A percentile compares a stretch with the other conserved stretches of the same genome.
Conservation (phyloP, 345 rosid species). For the Aurinia saxatilis region DNA sequence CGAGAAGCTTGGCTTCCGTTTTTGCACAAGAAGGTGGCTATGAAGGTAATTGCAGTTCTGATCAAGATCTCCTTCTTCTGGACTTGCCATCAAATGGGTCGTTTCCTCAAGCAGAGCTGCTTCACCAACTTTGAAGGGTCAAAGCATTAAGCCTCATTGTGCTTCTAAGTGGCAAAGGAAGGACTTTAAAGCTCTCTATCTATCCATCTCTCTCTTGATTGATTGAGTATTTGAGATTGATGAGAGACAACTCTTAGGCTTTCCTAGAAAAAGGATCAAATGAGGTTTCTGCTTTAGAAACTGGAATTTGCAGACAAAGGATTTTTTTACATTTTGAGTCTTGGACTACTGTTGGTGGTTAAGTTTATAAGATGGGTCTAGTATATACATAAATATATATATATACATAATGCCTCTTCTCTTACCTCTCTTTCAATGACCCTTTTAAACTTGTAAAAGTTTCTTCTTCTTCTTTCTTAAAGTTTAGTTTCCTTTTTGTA, state of each 20-base stretch:
- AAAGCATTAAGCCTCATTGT: slow-evolving; percentile 15
- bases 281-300: slow-evolving; percentile 25
- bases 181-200: not conserved
- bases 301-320: slow-evolving; percentile 13
- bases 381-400: not conserved
- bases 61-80: slow-evolving; percentile 70
- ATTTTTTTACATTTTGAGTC: not conserved
- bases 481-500: not conserved
- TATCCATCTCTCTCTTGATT: not conserved
- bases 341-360: slow-evolving; percentile 19
- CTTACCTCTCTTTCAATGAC: slow-evolving; percentile 3
- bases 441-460: slow-evolving; percentile 15
- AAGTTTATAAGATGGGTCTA: slow-evolving; percentile 18
- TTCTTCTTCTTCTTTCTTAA: not conserved
- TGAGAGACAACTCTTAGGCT: slow-evolving; percentile 11
- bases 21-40: slow-evolving; percentile 52
- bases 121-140: slow-evolving; percentile 28
- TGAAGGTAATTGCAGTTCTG: slow-evolving; percentile 51
- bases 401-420: slow-evolving; percentile 5
- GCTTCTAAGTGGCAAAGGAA: not conserved
- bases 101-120: slow-evolving; percentile 91
- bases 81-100: slow-evolving; percentile 79
- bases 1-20: slow-evolving; percentile 61
- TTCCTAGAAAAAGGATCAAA: slow-evolving; percentile 6
- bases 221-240: slow-evolving; percentile 3